Evolutionary conservation across 2,329 filamentous ascomycete species (phyloP), one percentile per base, ranked within the genome.

Genomic region (Fusarium sp.): DNA sequence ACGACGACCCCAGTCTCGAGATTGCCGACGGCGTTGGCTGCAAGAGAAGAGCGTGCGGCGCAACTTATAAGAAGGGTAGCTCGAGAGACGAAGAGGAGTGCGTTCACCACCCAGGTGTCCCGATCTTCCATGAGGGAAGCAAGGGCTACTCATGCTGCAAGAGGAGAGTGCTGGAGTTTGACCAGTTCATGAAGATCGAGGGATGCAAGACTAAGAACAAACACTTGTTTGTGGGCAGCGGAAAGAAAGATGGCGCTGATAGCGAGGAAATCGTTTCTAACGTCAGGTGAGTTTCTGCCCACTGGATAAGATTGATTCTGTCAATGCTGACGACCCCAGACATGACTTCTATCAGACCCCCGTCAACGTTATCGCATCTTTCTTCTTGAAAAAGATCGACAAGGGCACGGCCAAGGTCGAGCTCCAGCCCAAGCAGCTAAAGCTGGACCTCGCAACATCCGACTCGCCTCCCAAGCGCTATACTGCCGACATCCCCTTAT

Each of bases 131-230:
- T 79, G 96, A 99, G 83, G 96, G 96, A 37, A 97, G 93, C 82
- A 99, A 99, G 84, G 96, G 96, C 2, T 99, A 96, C 86, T 94
- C 90, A 63, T 99, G 96, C 84, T 99, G 96, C 83, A 98, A 98
- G 87, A 86, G 93, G 75, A 88, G 94, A 39, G 96, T 99, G 61
- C 83, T 99, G 62, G 96, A 99, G 78, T 99, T 99, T 80, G 94
- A 99, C 79, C 91, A 98, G 80, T 99, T 99, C 81, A 90, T 99
- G 90, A 96, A 93, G 81, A 95, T 99, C 63, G 90, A 92, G 74
- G 96, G 96, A 2, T 99, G 96, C 82, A 90, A 89, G 79, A 94
- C 91, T 44, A 96, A 94, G 81, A 84, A 85, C 44, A 85, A 87
- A 64, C 96, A 99, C 83, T 81, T 97, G 71, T 99, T 98, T 76